Percentiles rank a stretch among this genome's conserved stretches.
These are phyloP conservation scores for Trichomonascaceae sp. DNA, from an alignment of 1,139 yeast species.

Conservation along the genomic window DNA sequence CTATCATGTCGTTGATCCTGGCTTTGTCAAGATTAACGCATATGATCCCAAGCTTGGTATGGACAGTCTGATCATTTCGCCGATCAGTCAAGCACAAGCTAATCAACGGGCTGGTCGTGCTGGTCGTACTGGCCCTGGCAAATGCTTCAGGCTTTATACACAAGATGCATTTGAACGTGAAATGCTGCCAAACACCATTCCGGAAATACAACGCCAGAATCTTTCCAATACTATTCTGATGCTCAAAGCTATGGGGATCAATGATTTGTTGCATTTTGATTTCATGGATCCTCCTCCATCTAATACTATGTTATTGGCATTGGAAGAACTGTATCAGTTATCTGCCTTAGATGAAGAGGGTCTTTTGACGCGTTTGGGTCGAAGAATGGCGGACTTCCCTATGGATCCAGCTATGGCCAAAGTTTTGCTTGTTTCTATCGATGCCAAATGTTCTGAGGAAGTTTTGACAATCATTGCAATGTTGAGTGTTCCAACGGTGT, in stretches of 20 bases:
- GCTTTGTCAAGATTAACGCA: conserved; percentile 71
- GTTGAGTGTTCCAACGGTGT: conserved; percentile 83
- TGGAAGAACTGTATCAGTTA: conserved; percentile 76
- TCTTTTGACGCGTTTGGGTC: conserved; percentile 63
- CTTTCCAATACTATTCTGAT: conserved; percentile 76
- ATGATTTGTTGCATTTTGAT: conserved; percentile 71
- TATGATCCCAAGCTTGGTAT: conserved; percentile 71
- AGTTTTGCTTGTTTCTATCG: conserved; percentile 68
- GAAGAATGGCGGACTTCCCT: conserved; percentile 86
- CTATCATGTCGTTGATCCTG: conserved; percentile 71
- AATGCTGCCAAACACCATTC: conserved; percentile 78
- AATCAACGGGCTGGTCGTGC: conserved; percentile 81
- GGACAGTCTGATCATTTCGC: conserved; percentile 68
- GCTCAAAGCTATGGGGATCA: conserved; percentile 93
- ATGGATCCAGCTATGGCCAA: conserved; percentile 92
- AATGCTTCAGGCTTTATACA: conserved; percentile 69
- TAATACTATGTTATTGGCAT: conserved; percentile 66
- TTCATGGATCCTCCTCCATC: conserved; percentile 94
- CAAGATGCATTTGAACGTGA: conserved; percentile 63
- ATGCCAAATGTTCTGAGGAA: conserved; percentile 75
- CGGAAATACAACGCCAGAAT: conserved; percentile 92
- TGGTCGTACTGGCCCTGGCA: conserved; percentile 83
- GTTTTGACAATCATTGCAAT: conserved; percentile 81
- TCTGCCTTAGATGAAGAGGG: conserved; percentile 83
- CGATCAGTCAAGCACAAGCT: conserved; percentile 79